Evolutionary conservation across 129 eudicot genomes (phyloP).

Genomic region (Gnaphalium uliginosum): DNA sequence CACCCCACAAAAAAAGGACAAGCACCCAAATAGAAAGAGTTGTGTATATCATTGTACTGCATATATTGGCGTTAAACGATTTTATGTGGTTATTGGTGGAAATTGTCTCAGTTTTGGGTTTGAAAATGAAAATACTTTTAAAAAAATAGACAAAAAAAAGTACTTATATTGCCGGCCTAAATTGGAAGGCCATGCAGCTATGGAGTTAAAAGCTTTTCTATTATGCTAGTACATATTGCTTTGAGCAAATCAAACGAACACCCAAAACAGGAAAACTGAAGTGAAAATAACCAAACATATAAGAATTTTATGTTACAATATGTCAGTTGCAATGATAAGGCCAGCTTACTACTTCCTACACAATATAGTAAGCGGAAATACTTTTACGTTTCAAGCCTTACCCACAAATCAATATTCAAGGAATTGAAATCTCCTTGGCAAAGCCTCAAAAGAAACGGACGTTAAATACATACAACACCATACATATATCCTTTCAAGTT

Average conservation of each 20-base stretch:
- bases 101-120: background rate
- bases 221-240: background rate
- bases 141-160: too few species aligned
- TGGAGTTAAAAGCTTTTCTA: too few species aligned
- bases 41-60: background rate
- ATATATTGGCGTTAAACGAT: background rate
- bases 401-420: slow-evolving; percentile 17
- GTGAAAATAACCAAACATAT: slow-evolving; percentile 42
- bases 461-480: slow-evolving; percentile 31
- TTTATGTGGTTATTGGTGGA: background rate
- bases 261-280: slow-evolving; percentile 41
- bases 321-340: slow-evolving; percentile 12
- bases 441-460: slow-evolving; percentile 16
- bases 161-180: too few species aligned
- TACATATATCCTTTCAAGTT: slow-evolving; percentile 2
- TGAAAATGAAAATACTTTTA: background rate
- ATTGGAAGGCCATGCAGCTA: too few species aligned
- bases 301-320: slow-evolving; percentile 17
- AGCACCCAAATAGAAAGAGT: background rate
- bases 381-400: background rate
- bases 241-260: slow-evolving; percentile 48
- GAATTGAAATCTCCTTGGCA: slow-evolving; percentile 18
- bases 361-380: background rate
- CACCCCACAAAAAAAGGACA: background rate
- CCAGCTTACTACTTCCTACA: slow-evolving; percentile 20